Evolutionary conservation across 495 filamentous ascomycete genomes (phyloP).

Genomic region (Tuber calosporum): DNA sequence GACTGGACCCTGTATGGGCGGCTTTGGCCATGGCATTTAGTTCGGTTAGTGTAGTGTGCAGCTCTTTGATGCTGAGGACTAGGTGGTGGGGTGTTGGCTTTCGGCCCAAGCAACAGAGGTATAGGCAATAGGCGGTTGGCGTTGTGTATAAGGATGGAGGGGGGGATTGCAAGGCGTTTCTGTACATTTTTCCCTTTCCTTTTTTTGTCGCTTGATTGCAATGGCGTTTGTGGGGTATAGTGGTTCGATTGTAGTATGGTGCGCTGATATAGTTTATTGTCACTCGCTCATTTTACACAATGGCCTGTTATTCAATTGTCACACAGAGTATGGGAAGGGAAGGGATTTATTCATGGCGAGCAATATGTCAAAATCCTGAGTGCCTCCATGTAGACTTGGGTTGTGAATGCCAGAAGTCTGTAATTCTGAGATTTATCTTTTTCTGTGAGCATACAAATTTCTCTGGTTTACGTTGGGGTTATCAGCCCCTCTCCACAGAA

Average conservation of each 20-base stretch:
- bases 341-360: background rate
- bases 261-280: background rate
- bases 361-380: background rate
- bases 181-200: background rate
- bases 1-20: constrained; percentile 9
- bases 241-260: background rate
- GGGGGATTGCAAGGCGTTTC: background rate
- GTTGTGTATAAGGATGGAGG: background rate
- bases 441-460: background rate
- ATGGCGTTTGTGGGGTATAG: background rate
- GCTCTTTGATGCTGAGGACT: constrained; percentile 60
- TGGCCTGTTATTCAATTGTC: background rate
- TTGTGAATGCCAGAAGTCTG: background rate
- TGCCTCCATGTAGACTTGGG: background rate
- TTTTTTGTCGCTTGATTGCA: constrained; percentile 7
- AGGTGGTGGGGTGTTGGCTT: constrained; percentile 48
- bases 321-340: background rate
- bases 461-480: background rate
- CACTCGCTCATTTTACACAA: background rate
- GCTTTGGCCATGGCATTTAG: constrained; percentile 62
- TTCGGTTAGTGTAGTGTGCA: constrained; percentile 70
- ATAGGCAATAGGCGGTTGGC: background rate
- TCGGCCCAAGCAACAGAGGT: constrained; percentile 40
- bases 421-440: background rate
- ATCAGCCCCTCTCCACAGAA: background rate